These are phyloP conservation scores for Draba incana DNA, from an alignment of 345 rosid genomes.

Conservation along the genomic window DNA sequence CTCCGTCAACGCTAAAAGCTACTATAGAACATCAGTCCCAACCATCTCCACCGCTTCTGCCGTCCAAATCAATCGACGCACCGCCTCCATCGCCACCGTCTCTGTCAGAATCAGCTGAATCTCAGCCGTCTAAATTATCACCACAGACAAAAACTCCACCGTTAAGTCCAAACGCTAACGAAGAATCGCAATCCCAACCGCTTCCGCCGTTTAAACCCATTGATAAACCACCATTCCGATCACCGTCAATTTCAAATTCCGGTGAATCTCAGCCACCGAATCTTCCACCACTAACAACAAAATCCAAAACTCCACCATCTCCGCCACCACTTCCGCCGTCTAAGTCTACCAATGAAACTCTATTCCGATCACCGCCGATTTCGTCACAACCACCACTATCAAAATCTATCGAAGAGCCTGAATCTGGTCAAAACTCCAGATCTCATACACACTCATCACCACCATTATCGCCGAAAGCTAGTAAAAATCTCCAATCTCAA, in stretches of 20 bases:
- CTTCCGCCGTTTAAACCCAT: conserved; percentile 10
- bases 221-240: background rate
- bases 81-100: background rate
- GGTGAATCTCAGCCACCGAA: too few species aligned
- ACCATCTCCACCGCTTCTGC: conserved; percentile 3
- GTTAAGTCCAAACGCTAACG: background rate
- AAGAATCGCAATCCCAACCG: background rate
- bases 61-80: background rate
- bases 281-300: too few species aligned
- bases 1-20: conserved; percentile 10
- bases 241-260: background rate
- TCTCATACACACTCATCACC: background rate
- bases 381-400: conserved; percentile 14
- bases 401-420: too few species aligned
- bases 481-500: conserved; percentile 4
- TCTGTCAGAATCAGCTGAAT: background rate
- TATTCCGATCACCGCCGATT: too few species aligned
- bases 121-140: background rate
- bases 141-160: too few species aligned
- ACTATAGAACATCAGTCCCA: conserved; percentile 1
- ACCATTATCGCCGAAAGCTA: conserved; percentile 4
- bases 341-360: too few species aligned
- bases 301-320: too few species aligned
- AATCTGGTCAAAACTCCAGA: too few species aligned
- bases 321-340: too few species aligned